These are phyloP conservation scores for Coniophora puteana DNA, from an alignment of 1,284 basidiomycete genomes.

Conservation along the genomic window DNA sequence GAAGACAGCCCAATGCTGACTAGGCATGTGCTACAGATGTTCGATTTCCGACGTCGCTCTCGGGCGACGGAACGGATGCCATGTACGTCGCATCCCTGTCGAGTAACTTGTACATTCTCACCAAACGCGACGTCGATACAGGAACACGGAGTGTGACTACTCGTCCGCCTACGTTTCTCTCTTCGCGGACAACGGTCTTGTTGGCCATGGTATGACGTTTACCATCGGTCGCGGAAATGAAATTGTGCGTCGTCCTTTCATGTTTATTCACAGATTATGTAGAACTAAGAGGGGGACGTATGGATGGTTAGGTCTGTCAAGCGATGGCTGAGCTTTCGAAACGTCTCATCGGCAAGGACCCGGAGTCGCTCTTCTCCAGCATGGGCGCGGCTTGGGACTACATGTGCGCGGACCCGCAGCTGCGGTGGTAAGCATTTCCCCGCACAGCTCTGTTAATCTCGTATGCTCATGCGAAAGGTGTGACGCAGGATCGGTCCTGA, in stretches of 20 bases:
- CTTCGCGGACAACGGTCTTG: slow-evolving; percentile 62
- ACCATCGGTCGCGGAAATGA: slow-evolving; percentile 91
- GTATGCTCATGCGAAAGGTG: neutral
- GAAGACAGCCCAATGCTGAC: no score
- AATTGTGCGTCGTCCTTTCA: slow-evolving; percentile 45
- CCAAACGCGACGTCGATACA: slow-evolving; percentile 20
- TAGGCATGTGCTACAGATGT: no score
- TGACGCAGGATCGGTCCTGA: slow-evolving; percentile 81
- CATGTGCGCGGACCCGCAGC: slow-evolving; percentile 77
- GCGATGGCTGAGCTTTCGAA: slow-evolving; percentile 76
- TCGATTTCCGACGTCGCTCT: slow-evolving; percentile 82
- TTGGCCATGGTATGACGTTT: slow-evolving; percentile 89
- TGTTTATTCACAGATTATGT: neutral
- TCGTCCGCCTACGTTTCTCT: slow-evolving; percentile 84
- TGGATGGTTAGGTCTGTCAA: slow-evolving; percentile 51
- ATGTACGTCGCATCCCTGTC: slow-evolving; percentile 57
- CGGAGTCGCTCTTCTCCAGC: slow-evolving; percentile 75
- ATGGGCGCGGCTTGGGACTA: slow-evolving; percentile 81
- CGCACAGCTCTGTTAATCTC: neutral
- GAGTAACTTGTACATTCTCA: neutral
- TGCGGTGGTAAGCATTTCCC: slow-evolving; percentile 67
- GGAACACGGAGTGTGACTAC: slow-evolving; percentile 91
- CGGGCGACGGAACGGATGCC: slow-evolving; percentile 87
- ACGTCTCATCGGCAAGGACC: slow-evolving; percentile 78
- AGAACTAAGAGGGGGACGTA: neutral